phyloP scores from a whole-genome alignment of 495 filamentous ascomycete species.

The Trypethelium eluteriae region DNA sequence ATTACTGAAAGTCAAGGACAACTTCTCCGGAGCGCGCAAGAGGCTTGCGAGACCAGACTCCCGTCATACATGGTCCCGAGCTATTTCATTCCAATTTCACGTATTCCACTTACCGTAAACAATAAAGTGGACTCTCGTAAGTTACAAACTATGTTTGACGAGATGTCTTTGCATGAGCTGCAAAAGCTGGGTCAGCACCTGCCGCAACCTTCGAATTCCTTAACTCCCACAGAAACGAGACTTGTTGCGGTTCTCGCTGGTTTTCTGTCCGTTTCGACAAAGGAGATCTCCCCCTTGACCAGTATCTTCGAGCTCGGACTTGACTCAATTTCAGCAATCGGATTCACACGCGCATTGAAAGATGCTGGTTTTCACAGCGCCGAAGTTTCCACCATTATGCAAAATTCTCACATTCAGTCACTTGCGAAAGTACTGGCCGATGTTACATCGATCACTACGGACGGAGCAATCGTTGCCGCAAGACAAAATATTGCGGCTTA shows the following conservation, averaged over 20 bases:
- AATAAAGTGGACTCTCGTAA: slow-evolving; percentile 66
- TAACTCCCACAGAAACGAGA: slow-evolving; percentile 38
- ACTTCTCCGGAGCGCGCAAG: slow-evolving; percentile 33
- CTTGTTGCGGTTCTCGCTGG: slow-evolving; percentile 48
- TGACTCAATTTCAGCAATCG: slow-evolving; percentile 72
- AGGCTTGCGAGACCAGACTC: slow-evolving; percentile 52
- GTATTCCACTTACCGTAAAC: slow-evolving; percentile 61
- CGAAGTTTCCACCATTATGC: slow-evolving; percentile 57
- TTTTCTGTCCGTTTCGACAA: slow-evolving; percentile 39
- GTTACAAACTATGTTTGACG: slow-evolving; percentile 51
- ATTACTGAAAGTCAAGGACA: slow-evolving; percentile 16
- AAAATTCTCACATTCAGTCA: slow-evolving; percentile 31
- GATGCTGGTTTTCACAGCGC: slow-evolving; percentile 46
- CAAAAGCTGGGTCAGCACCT: slow-evolving; percentile 40
- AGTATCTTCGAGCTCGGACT: slow-evolving; percentile 76
- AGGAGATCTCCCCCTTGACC: slow-evolving; percentile 45
- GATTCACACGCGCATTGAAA: slow-evolving; percentile 44
- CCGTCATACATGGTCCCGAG: slow-evolving; percentile 74
- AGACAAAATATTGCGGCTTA: slow-evolving; percentile 35
- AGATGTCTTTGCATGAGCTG: slow-evolving; percentile 46
- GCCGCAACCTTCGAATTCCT: slow-evolving; percentile 21
- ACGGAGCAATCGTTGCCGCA: slow-evolving; percentile 32
- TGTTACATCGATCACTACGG: no score
- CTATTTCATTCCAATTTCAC: slow-evolving; percentile 56
- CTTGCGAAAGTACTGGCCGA: not conserved